Base-by-base conservation (phyloP, 1,284 basidiomycete genomes). In the Leccinum pachyderme region DNA sequence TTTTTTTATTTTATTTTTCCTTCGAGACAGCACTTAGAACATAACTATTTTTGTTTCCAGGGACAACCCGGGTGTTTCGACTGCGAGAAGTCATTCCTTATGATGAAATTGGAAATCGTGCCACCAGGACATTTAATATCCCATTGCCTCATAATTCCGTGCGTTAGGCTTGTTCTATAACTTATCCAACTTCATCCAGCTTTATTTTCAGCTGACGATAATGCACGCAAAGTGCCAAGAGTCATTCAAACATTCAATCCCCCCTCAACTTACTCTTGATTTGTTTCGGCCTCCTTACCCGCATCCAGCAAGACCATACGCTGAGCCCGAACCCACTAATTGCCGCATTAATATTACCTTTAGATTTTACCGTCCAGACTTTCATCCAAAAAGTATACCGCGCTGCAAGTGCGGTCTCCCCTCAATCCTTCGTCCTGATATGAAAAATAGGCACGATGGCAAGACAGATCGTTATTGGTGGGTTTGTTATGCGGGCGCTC, bases 191-290 rank as follows among this genome's bases (percentile, higher is more conserved):
- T 52, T 49, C 24, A 31, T 44, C n/a, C 7, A 11, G 9, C 32
- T 12, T 37, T 37, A 43, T 53, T 48, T 37, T 53, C 18, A 91
- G 86, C 76, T 94, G 32, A 78, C 83, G n/a, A 89, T 96, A 63
- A 98, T 98, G 95, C 91, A 95, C 61, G 91, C 91, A 0, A 87
- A 89, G 2, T 89, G 86, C 59, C 95, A 98, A 75, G 94, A 98
- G 71, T 78, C 79, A 22, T 98, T 88, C 76, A 97, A 97, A 62
- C 89, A 91, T 61, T 79, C 81, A 7, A 80, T 95, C 11, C 93
- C 91, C 4, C 83, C 88, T 0, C 90, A 93, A 61, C 73, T 79
- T 35, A 78, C 84, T 0, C 79, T 95, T 51, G 93, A 95, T 66
- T 64, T 89, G 18, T 95, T 87, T 67, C 80, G 81, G 32, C 90